These are phyloP conservation scores for Jackrogersella minutella DNA, from an alignment of 495 filamentous ascomycete genomes.

Conservation along the genomic window DNA sequence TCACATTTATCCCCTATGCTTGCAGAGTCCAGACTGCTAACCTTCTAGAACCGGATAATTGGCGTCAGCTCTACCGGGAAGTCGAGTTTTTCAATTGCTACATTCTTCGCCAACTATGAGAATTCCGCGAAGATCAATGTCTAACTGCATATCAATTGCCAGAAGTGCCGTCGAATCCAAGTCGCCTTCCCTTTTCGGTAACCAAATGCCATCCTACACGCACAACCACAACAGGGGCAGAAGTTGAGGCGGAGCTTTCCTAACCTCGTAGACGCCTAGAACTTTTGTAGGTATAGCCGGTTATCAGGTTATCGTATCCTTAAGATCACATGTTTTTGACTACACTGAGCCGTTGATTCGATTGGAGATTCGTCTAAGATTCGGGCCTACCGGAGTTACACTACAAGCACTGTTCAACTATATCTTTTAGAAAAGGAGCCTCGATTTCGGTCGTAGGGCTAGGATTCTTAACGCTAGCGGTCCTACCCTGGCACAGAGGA, in stretches of 20 bases:
- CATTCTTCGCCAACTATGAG: constrained; percentile 18
- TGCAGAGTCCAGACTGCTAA: neutral
- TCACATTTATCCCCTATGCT: constrained; percentile 24
- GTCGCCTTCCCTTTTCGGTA: constrained; percentile 3
- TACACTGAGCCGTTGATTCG: neutral
- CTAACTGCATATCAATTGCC: constrained; percentile 9
- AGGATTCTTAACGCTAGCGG: no score
- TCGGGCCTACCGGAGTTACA: no score
- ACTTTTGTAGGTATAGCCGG: neutral
- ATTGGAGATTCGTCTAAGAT: no score
- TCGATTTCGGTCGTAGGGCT: no score
- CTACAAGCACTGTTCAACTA: no score
- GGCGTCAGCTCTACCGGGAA: constrained; percentile 9
- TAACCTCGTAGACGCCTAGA: neutral
- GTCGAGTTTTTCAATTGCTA: constrained; percentile 2
- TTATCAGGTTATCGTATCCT: neutral
- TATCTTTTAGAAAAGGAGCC: no score
- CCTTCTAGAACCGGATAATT: constrained; percentile 27
- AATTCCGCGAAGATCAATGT: constrained; percentile 5
- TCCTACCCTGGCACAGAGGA: no score
- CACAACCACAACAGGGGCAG: neutral
- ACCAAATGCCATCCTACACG: neutral
- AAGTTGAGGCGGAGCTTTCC: neutral
- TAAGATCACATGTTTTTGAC: neutral
- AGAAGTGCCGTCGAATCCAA: neutral